phyloP scores from a whole-genome alignment of 2,329 filamentous ascomycete species.

The Dothideomycetes sp. region DNA sequence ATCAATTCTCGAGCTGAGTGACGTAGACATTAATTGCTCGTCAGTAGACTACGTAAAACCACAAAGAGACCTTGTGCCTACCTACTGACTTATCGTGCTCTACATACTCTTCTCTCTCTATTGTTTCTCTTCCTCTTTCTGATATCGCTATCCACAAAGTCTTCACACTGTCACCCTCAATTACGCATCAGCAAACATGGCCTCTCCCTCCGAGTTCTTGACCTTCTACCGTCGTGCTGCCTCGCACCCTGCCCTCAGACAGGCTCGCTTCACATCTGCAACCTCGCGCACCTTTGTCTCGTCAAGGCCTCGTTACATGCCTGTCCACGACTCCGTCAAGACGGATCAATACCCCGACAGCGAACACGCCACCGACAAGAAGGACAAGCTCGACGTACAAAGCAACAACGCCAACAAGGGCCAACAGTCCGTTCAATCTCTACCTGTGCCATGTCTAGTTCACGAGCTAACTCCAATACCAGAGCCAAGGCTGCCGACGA shows the following conservation, averaged over 20 bases:
- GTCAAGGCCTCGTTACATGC: conserved; percentile 8
- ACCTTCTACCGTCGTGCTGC: conserved; percentile 29
- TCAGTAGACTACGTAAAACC: too few species aligned
- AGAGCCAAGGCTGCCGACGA: conserved; percentile 25
- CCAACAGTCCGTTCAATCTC: conserved; percentile 24
- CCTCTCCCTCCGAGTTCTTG: conserved; percentile 31
- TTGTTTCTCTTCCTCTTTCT: too few species aligned
- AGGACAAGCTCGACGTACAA: conserved; percentile 29
- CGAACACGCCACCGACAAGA: conserved; percentile 24
- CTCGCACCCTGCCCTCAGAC: conserved; percentile 13
- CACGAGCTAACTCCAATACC: too few species aligned
- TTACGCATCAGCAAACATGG: conserved; percentile 14
- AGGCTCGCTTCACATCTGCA: conserved; percentile 5
- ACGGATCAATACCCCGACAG: conserved; percentile 20
- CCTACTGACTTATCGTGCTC: too few species aligned
- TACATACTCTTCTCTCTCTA: too few species aligned
- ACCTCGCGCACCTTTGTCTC: conserved; percentile 9
- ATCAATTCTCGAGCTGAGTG: too few species aligned
- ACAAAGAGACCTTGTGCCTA: too few species aligned
- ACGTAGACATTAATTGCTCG: too few species aligned
- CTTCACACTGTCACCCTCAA: too few species aligned
- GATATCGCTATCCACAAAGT: too few species aligned
- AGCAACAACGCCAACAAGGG: conserved; percentile 24
- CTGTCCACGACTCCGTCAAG: conserved; percentile 8
- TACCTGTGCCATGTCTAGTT: too few species aligned